Evolutionary conservation across 2,329 filamentous ascomycete species (phyloP), one percentile per base, ranked within the genome.

Genomic region (Colletotrichum acutatum): DNA sequence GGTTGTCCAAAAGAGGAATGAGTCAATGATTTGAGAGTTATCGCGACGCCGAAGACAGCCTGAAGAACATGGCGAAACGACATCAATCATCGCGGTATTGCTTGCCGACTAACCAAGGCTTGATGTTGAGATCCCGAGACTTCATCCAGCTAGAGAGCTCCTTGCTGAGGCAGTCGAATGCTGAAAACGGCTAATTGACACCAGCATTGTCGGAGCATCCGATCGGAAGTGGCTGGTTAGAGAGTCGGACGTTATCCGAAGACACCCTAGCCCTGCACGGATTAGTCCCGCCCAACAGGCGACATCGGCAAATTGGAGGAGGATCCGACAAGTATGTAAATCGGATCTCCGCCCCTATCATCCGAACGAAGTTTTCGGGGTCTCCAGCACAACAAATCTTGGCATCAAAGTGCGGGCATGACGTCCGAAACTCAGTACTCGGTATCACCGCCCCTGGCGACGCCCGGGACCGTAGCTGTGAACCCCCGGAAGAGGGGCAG

Each of bases 401-500:
- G 24, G 30, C 19, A 37, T 49, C 34, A 32, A 53, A n/a, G 28
- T 16, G 32, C 26, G 68, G 61, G 58, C 16, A 71, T 71, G 62
- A 12, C 46, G 11, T 26, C 63, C 49, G 46, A 71, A 26, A 32
- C 68, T 26, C 54, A 71, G 9, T 14, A 19, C 46, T 32, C 34
- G 32, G 59, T 22, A 60, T 65, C 66, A 22, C 52, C 70, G 61
- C 61, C 71, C 26, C 30, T 22, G 14, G 67, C 5, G 11, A 30
- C 22, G n/a, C 24, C 67, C 19, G 26, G 52, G 30, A 19, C 49
- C 2, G 58, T 42, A 14, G 26, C 74, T 34, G 72, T 75, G 46
- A 85, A 85, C 72, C 83, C 83, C n/a, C 81, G 83, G 26, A 86
- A 86, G 75, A 81, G 84, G 65, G 83, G 82, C 22, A 79, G 84